Base-by-base conservation (phyloP, 139 green algal genomes). In the Eudorina sp. region DNA sequence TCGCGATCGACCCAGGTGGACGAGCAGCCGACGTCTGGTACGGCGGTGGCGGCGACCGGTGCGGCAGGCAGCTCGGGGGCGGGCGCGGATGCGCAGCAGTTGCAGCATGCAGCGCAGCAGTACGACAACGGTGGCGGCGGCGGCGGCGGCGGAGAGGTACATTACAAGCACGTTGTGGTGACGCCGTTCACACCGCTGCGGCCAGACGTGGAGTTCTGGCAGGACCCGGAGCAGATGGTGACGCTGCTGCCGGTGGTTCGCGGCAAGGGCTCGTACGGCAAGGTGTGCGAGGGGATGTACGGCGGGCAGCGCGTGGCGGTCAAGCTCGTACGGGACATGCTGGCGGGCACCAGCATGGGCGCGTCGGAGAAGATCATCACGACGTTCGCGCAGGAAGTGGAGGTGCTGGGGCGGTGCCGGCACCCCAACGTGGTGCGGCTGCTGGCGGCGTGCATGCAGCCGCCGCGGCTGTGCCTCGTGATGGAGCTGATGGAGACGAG, bases 401-500 rank as follows among this genome's bases (percentile, higher is more conserved):
- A 83, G 46, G 55, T 85, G 55, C 40, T 85, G 38, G 78, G 55
- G 31, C 78, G 78, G 40, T 74, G 55, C 36, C 1, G 3, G 14
- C 78, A 85, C 53, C 55, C 55, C 78, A 85, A 85, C 38, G 78
- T 85, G 23, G 78, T 85, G 29, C 55, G 55, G 21, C 53, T 85
- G 38, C 41, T 85, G 55, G 78, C 78, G 38, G 78, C 78, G 4
- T 85, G 78, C 78, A 27, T 85, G 14, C 25, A 3, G 25, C 78
- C 78, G 1, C 78, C 78, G 40, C 53, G 78, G 38, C 3, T 85
- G 38, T 74, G 78, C 31, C 78, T 85, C 55, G 78, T 85, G 40
- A 75, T 85, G 78, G 78, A 85, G 78, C 78, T 74, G 3, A 85
- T 85, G 78, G 78, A 85, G 11, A 85, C 38, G 1, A 85, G 78